Conservation (phyloP, 306 rosid species). For the Hippophae tibetana region DNA sequence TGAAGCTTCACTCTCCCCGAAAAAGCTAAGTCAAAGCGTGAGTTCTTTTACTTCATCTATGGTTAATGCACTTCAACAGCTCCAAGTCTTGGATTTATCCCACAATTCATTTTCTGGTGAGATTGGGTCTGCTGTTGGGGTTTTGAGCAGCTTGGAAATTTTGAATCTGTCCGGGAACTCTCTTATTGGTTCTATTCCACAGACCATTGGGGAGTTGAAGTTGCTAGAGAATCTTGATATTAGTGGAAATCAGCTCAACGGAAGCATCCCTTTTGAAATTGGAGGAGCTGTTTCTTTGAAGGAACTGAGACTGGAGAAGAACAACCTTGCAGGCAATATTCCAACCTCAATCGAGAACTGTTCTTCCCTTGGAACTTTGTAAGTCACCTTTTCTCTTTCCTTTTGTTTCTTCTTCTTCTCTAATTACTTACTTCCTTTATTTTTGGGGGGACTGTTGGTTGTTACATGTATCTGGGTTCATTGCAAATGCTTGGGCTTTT, state of each 20-base stretch:
- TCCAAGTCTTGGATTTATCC: constrained; percentile 71
- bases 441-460: background rate
- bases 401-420: background rate
- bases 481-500: constrained; percentile 3
- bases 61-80: constrained; percentile 41
- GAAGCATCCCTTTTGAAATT: constrained; percentile 67
- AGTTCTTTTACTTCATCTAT: constrained; percentile 20
- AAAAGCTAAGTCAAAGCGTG: constrained; percentile 17
- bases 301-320: constrained; percentile 56
- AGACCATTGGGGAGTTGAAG: constrained; percentile 53
- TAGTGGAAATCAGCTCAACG: constrained; percentile 61
- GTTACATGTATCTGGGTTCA: background rate
- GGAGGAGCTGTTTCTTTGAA: constrained; percentile 56
- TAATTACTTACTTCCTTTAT: constrained; percentile 1
- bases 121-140: constrained; percentile 45
- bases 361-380: constrained; percentile 63
- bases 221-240: constrained; percentile 52
- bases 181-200: constrained; percentile 65
- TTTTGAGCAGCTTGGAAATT: constrained; percentile 48
- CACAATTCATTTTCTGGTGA: constrained; percentile 66
- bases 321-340: constrained; percentile 54
- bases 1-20: constrained; percentile 45
- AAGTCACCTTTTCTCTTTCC: constrained; percentile 35
- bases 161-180: constrained; percentile 64
- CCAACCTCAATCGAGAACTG: constrained; percentile 69